These are phyloP conservation scores for Eremochloa ophiuroides DNA, from an alignment of 176 grass and related monocot genomes.

Conservation along the genomic window DNA sequence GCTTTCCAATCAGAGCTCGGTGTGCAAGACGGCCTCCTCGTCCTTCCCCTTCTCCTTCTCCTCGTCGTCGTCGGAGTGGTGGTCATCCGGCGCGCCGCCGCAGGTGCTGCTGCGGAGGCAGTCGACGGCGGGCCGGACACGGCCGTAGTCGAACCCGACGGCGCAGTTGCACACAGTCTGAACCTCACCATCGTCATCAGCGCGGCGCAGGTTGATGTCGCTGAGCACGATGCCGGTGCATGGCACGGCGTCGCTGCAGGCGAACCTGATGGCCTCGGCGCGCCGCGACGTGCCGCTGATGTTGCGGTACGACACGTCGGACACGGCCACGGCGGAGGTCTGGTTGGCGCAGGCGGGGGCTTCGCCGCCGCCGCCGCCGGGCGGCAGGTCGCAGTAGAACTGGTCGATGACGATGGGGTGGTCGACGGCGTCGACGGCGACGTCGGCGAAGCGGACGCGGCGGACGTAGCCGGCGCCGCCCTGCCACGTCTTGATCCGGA, in stretches of 20 bases:
- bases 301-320: conserved; percentile 56
- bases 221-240: conserved; percentile 73
- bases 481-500: conserved; percentile 98
- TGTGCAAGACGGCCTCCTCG: not conserved
- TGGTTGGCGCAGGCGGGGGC: conserved; percentile 56
- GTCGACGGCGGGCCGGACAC: conserved; percentile 58
- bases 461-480: conserved; percentile 70
- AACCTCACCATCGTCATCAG: conserved; percentile 30
- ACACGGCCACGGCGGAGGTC: conserved; percentile 52
- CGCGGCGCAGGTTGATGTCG: conserved; percentile 57
- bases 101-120: conserved; percentile 61
- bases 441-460: conserved; percentile 56
- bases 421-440: conserved; percentile 55
- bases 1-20: conserved; percentile 24
- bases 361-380: not conserved
- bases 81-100: not conserved
- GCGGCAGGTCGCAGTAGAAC: conserved; percentile 83
- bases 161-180: conserved; percentile 83
- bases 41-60: not conserved
- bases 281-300: conserved; percentile 59
- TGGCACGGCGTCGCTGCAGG: conserved; percentile 75
- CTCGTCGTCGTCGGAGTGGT: not conserved
- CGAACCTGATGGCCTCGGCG: conserved; percentile 64
- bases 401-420: conserved; percentile 97
- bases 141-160: conserved; percentile 52